Conservation (phyloP, 2,329 filamentous ascomycete species). For the Apiospora kogelbergensis region DNA sequence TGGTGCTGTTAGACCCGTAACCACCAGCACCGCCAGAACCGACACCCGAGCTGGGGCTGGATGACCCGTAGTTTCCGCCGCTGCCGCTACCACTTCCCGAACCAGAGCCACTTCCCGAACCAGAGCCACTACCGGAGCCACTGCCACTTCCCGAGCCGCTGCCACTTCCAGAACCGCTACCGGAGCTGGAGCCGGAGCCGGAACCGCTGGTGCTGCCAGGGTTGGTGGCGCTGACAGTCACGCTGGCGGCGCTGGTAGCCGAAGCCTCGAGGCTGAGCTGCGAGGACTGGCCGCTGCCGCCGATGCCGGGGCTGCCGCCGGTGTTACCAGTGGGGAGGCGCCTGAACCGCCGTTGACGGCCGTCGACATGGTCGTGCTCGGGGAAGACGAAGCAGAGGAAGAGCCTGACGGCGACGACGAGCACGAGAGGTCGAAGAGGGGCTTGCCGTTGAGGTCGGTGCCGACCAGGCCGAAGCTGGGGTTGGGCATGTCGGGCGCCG, state of each 20-base stretch:
- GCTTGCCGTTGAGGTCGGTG: constrained; percentile 49
- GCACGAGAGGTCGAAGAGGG: constrained; percentile 66
- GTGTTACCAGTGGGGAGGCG: constrained; percentile 16
- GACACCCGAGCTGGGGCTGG: constrained; percentile 24
- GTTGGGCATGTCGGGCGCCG: constrained; percentile 55
- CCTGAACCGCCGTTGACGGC: constrained; percentile 18
- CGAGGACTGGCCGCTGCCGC: constrained; percentile 3
- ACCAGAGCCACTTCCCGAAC: constrained; percentile 8
- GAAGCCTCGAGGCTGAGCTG: constrained; percentile 5
- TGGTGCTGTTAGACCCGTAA: constrained; percentile 1
- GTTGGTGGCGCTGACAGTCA: constrained; percentile 23
- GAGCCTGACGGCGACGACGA: constrained; percentile 28
- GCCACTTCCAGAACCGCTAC: constrained; percentile 10
- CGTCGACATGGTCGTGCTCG: constrained; percentile 18
- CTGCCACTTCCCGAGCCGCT: constrained; percentile 10
- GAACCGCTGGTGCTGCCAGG: constrained; percentile 20
- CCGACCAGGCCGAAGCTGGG: constrained; percentile 73
- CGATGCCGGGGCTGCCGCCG: constrained; percentile 15
- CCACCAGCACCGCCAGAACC: constrained; percentile 19
- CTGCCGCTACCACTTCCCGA: constrained; percentile 17
- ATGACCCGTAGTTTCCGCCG: constrained; percentile 16
- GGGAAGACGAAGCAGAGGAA: constrained; percentile 21
- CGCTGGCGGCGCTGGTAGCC: constrained; percentile 17
- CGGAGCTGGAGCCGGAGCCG: constrained; percentile 17
- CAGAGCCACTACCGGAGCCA: neutral